Evolutionary conservation across 164 flowering plant genomes (phyloP).

Genomic region (Chimonanthus praecox): DNA sequence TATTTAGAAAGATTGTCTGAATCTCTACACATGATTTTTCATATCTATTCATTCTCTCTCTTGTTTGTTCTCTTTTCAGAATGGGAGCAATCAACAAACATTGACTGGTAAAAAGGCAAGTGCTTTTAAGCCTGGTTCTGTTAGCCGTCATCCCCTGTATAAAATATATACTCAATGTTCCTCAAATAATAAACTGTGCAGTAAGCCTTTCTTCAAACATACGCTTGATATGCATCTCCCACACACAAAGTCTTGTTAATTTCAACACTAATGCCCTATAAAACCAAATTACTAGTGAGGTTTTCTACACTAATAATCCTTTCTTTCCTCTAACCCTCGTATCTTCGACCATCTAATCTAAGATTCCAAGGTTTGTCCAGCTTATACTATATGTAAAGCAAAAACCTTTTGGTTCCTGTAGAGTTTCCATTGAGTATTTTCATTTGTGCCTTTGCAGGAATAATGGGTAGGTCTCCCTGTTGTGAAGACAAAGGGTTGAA

Average conservation of each 20-base stretch:
- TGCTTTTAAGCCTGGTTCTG: too few relatives aligned
- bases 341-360: not conserved
- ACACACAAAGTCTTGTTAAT: slow-evolving; percentile 15
- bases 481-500: slow-evolving; percentile 30
- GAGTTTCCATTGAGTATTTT: not conserved
- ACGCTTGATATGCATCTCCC: slow-evolving; percentile 11
- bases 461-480: slow-evolving; percentile 52
- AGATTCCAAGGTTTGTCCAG: not conserved
- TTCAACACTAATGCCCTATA: slow-evolving; percentile 19
- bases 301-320: not conserved
- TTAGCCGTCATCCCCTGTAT: too few relatives aligned
- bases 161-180: too few relatives aligned
- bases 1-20: too few relatives aligned
- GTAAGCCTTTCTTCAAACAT: too few relatives aligned
- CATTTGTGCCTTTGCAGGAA: slow-evolving; percentile 1
- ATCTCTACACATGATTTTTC: too few relatives aligned
- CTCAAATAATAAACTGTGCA: too few relatives aligned
- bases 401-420: slow-evolving; percentile 1
- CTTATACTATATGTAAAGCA: not conserved
- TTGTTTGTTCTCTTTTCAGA: too few relatives aligned
- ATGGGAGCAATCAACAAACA: too few relatives aligned
- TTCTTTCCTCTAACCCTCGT: not conserved
- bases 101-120: too few relatives aligned
- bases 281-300: slow-evolving; percentile 2
- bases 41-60: too few relatives aligned